phyloP scores from a whole-genome alignment of 2,329 filamentous ascomycete species.

The Trichoderma brevicompactum region DNA sequence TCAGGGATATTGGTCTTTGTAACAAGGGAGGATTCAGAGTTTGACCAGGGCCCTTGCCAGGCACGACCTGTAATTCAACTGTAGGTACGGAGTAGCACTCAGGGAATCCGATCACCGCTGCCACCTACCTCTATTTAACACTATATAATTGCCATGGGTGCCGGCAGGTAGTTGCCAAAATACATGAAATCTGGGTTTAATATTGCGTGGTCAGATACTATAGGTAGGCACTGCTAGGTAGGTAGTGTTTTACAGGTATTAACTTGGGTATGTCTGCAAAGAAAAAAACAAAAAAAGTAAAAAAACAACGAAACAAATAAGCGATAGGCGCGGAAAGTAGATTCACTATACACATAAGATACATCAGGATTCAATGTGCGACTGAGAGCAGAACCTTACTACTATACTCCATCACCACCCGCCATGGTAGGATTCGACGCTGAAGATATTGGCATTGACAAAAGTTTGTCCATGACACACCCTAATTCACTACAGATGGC shows the following conservation, averaged over 20 bases:
- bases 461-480: neutral
- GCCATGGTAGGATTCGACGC: neutral
- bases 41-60: slow-evolving; percentile 22
- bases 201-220: too few relatives aligned
- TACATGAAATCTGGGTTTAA: too few relatives aligned
- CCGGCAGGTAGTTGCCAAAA: too few relatives aligned
- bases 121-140: neutral
- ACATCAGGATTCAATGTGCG: neutral
- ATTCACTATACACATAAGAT: neutral
- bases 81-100: neutral
- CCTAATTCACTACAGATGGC: neutral
- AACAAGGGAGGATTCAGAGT: slow-evolving; percentile 12
- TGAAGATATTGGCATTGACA: neutral
- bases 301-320: too few relatives aligned
- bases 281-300: too few relatives aligned
- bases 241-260: too few relatives aligned
- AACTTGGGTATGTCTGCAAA: too few relatives aligned
- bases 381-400: neutral
- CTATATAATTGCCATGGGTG: too few relatives aligned
- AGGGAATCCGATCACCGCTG: neutral
- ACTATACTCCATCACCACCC: neutral
- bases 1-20: neutral
- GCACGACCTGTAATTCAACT: neutral
- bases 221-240: too few relatives aligned
- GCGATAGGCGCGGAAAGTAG: too few relatives aligned